Base-by-base conservation (phyloP, 805 yeast genomes). In the Ogataea angusta region DNA sequence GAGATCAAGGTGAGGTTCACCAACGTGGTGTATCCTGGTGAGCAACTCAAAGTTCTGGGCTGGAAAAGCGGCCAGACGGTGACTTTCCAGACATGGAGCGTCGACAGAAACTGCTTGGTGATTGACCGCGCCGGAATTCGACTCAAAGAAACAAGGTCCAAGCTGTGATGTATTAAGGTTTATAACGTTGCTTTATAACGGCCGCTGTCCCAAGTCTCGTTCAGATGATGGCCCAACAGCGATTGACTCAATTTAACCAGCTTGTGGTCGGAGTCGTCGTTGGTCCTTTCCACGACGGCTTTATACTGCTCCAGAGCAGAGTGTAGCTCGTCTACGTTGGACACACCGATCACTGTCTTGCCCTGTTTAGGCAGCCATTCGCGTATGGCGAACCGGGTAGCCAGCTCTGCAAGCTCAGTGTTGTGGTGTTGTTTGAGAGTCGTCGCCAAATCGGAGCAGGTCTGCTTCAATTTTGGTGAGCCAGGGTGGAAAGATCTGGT, bases 1-100 rank as follows among this genome's bases (percentile, higher is more conserved):
- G 96, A 89, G 69, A 74, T 88, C 62, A 91, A 91, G 71, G 93
- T 78, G 12, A 80, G 98, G 60, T 91, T 91, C 65, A 76, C 95
- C 15, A 89, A 89, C 56, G 82, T 85, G 54, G 97, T 91, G 17
- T 90, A 78, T 76, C 97, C 97, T 7, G 99, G 98, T 51, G 97
- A 91, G 66, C 81, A 85, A 12, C 72, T 91, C 62, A 75, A 74
- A 53, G 78, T 91, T 21, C 67, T 67, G 38, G 95, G 95, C 22
- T 91, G 99, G 99, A 85, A 81, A 63, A 73, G 77, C 38, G 83
- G 84, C 42, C 61, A 65, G 50, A 81, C 76, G 48, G 82, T 88
- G 36, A 69, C 78, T 44, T 91, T 90, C 80, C 95, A 85, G 66
- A 79, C 95, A 9, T 77, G 78, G 60, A 86, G 82, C 43, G 79